phyloP scores from a whole-genome alignment of 139 green algal genomes.

The Nannochloris sp. region DNA sequence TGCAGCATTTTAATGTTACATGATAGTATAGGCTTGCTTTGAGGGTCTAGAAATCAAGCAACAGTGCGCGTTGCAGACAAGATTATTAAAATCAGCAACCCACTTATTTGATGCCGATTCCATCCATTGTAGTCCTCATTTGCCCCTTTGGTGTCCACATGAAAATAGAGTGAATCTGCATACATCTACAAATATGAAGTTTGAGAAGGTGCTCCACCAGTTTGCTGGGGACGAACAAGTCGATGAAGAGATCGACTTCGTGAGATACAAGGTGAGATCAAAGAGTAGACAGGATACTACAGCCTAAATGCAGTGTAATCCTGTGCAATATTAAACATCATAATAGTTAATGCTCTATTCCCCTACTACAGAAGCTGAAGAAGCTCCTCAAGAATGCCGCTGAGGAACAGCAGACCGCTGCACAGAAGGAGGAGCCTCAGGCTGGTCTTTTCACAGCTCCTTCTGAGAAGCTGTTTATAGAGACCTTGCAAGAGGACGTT shows the following conservation, averaged over 20 bases:
- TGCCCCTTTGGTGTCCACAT: too few relatives aligned
- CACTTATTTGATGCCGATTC: too few relatives aligned
- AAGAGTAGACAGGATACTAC: neutral
- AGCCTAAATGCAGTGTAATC: neutral
- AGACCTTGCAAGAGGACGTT: slow-evolving; percentile 8
- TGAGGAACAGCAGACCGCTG: neutral
- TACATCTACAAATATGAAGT: slow-evolving; percentile 39
- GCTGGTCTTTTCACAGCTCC: neutral
- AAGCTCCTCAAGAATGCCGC: slow-evolving; percentile 47
- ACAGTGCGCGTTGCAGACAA: too few relatives aligned
- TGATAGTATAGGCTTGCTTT: too few relatives aligned
- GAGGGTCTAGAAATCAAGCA: too few relatives aligned
- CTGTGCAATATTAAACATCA: neutral
- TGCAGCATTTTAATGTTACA: too few relatives aligned
- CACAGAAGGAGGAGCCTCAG: neutral
- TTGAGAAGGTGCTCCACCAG: slow-evolving; percentile 44
- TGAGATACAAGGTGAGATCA: slow-evolving; percentile 38
- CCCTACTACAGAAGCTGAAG: slow-evolving; percentile 19
- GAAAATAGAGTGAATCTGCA: neutral
- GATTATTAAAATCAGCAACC: too few relatives aligned
- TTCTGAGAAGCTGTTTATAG: neutral
- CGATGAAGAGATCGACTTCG: slow-evolving; percentile 33
- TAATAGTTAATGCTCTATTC: neutral
- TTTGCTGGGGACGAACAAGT: slow-evolving; percentile 6
- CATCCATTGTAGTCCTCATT: too few relatives aligned